Conservation (phyloP, 2,329 filamentous ascomycete species). For the Ophiostoma novo-ulmi region DNA sequence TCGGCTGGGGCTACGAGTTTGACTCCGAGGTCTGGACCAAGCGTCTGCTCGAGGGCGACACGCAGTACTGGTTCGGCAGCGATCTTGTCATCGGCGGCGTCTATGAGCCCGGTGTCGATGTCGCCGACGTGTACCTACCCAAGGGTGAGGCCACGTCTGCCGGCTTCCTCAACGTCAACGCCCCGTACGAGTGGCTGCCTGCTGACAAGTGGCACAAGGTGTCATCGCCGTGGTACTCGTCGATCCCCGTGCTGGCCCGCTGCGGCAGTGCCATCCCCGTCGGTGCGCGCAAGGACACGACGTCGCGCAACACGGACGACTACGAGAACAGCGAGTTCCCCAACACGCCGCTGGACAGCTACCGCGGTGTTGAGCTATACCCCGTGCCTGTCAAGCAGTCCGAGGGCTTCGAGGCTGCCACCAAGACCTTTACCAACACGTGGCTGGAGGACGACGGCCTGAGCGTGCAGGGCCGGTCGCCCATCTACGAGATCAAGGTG, state of each 20-base stretch:
- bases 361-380: constrained; percentile 36
- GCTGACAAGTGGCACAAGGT: constrained; percentile 34
- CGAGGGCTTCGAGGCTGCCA: background rate
- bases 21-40: constrained; percentile 63
- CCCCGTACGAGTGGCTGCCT: constrained; percentile 47
- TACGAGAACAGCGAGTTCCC: constrained; percentile 32
- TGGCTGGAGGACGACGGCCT: constrained; percentile 36
- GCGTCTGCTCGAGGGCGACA: constrained; percentile 55
- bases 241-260: constrained; percentile 34
- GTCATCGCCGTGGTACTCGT: constrained; percentile 33
- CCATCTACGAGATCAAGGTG: constrained; percentile 28
- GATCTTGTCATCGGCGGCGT: constrained; percentile 62
- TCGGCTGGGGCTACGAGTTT: constrained; percentile 65
- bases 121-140: constrained; percentile 59
- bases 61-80: constrained; percentile 69
- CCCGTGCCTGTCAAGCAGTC: constrained; percentile 28
- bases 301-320: constrained; percentile 21
- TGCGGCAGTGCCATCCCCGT: constrained; percentile 35
- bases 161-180: constrained; percentile 56
- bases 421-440: constrained; percentile 27
- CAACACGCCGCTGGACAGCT: constrained; percentile 33
- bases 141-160: constrained; percentile 36
- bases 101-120: constrained; percentile 53
- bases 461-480: constrained; percentile 30
- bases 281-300: constrained; percentile 31